Base-by-base conservation (phyloP, 1,284 basidiomycete genomes). In the Tilletiopsis washingtonensis region DNA sequence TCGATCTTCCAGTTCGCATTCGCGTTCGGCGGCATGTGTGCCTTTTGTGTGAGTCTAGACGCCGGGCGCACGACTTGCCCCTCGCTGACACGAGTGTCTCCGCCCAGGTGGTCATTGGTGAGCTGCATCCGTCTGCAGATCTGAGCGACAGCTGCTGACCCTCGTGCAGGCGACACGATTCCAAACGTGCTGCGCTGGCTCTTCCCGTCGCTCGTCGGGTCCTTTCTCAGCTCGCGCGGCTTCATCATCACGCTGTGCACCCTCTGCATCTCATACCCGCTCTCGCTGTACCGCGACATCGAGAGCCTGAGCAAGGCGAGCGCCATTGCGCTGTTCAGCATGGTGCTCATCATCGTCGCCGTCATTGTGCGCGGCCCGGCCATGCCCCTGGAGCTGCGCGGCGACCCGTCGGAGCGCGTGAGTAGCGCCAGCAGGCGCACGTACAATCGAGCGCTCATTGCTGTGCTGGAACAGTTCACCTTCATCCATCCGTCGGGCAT, bases 1-100 rank as follows among this genome's bases (percentile, higher is more conserved):
- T 94, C 91, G 0, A 86, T 97, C 74, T 98, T 98, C 74, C 94
- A 98, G 71, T 97, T 98, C 67, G 80, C 90, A 0, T 97, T 97
- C 68, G 93, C 93, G 2, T 96, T 94, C 61, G 93, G 93, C 65
- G 91, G 90, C 82, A 75, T 67, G 81, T 74, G 62, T 49, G 70
- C 70, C 11, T 73, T 72, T 27, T 69, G 68, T 52, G 69, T 57
- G 36, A 41, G 49, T 50, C 19, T 17, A 34, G 34, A 6, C 23
- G 11, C 23, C 29, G 11, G 2, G 44, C 2, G 6, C 29, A 4
- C 21, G 1, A 5, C 5, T 3, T 43, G 27, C 14, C 14, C 39
- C 23, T 41, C 21, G 12, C 25, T 21, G 19, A 25, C 2, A 27
- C 21, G 14, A 20, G 15, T 25, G 12, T 17, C 32, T n/a, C n/a